These are phyloP conservation scores for Nidula niveotomentosa DNA, from an alignment of 1,284 basidiomycete species.

Conservation along the genomic window DNA sequence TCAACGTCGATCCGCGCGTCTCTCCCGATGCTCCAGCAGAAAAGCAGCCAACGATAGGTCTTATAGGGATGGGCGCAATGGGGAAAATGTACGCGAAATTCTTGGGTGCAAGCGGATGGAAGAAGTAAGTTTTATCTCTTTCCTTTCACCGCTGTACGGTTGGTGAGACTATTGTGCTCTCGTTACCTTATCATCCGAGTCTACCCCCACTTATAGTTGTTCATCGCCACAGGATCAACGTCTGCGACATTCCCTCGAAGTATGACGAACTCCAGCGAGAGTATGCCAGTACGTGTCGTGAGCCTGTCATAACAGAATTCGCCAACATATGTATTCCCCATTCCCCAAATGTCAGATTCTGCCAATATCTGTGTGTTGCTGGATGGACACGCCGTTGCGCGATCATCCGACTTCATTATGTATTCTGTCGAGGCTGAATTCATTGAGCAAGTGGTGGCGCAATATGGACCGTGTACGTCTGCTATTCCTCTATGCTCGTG, in stretches of 20 bases:
- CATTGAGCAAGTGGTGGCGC: slow-evolving; percentile 80
- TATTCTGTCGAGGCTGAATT: slow-evolving; percentile 96
- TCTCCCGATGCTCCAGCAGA: slow-evolving; percentile 50
- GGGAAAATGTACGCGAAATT: slow-evolving; percentile 89
- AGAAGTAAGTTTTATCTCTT: slow-evolving; percentile 55
- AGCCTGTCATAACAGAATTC: neutral
- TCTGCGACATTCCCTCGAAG: slow-evolving; percentile 87
- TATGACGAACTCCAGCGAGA: slow-evolving; percentile 66
- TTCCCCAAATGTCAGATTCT: slow-evolving; percentile 17
- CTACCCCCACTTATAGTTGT: neutral
- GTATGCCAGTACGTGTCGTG: slow-evolving; percentile 53
- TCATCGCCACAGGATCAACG: slow-evolving; percentile 67
- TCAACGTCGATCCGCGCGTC: slow-evolving; percentile 34
- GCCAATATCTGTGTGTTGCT: slow-evolving; percentile 64
- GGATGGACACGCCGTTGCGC: slow-evolving; percentile 86
- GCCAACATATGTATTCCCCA: slow-evolving; percentile 3
- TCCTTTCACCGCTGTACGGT: neutral
- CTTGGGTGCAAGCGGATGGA: slow-evolving; percentile 80
- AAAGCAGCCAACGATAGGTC: slow-evolving; percentile 75
- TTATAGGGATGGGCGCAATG: slow-evolving; percentile 97
- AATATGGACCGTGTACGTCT: slow-evolving; percentile 87
- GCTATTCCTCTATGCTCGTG: neutral
- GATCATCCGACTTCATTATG: slow-evolving; percentile 86
- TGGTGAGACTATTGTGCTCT: too few relatives aligned
- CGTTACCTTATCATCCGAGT: too few relatives aligned